A percentile compares a stretch with the other conserved stretches of the same genome.
Evolutionary conservation across 2,329 filamentous ascomycete genomes (phyloP).

Genomic region (Neobulgaria alba): DNA sequence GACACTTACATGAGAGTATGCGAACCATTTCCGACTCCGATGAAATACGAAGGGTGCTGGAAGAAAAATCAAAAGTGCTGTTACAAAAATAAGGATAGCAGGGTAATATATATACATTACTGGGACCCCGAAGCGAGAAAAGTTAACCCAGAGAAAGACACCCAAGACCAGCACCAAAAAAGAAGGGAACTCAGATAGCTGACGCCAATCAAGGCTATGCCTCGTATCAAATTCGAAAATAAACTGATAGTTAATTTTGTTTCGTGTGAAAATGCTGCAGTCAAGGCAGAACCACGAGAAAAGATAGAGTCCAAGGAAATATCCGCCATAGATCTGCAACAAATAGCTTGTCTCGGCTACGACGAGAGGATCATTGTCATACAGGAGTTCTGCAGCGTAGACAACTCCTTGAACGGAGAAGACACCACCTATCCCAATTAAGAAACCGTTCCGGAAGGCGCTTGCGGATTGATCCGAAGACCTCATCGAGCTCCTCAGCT

Average conservation of each 20-base stretch:
- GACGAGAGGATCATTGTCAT: slow-evolving; percentile 41
- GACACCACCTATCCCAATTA: slow-evolving; percentile 59
- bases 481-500: slow-evolving; percentile 64
- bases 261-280: slow-evolving; percentile 71
- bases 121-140: slow-evolving; percentile 56
- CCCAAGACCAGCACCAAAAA: slow-evolving; percentile 74
- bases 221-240: slow-evolving; percentile 94
- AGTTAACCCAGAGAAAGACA: slow-evolving; percentile 83
- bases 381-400: slow-evolving; percentile 45
- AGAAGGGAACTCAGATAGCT: slow-evolving; percentile 78
- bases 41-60: slow-evolving; percentile 69
- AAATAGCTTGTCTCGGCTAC: slow-evolving; percentile 55
- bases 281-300: slow-evolving; percentile 79
- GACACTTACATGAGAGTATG: slow-evolving; percentile 79
- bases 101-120: slow-evolving; percentile 80
- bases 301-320: slow-evolving; percentile 75
- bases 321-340: slow-evolving; percentile 86
- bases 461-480: slow-evolving; percentile 46
- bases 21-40: slow-evolving; percentile 73
- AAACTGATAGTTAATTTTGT: slow-evolving; percentile 92
- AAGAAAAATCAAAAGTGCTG: slow-evolving; percentile 61
- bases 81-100: slow-evolving; percentile 65
- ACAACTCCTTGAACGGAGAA: slow-evolving; percentile 59
- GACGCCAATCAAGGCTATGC: slow-evolving; percentile 80
- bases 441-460: slow-evolving; percentile 53